Conservation (phyloP, 176 grass and related monocot species). For the Raddia distichophylla region DNA sequence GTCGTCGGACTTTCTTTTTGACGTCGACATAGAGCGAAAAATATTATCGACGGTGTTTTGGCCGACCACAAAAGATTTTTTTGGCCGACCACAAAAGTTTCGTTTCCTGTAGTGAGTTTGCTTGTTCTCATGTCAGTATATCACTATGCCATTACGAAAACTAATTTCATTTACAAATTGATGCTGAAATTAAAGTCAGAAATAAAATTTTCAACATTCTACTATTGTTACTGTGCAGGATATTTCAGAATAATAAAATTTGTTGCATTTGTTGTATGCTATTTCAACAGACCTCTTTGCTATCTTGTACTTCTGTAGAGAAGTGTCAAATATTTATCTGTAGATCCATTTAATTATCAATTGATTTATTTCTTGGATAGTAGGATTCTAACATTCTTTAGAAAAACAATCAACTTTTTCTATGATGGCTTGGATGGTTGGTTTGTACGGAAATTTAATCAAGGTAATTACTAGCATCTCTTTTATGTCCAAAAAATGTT, state of each 20-base stretch:
- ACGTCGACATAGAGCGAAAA: too few relatives aligned
- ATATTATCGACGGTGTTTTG: too few relatives aligned
- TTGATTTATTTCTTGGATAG: conserved; percentile 1
- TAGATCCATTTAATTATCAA: not conserved
- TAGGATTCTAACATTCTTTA: conserved; percentile 41
- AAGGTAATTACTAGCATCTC: conserved; percentile 49
- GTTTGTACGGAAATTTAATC: conserved; percentile 78
- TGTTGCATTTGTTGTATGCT: conserved; percentile 78
- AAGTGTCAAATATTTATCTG: conserved; percentile 12
- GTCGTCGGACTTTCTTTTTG: too few relatives aligned
- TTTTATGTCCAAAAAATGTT: not conserved
- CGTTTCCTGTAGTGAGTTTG: too few relatives aligned
- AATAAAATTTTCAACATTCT: not conserved
- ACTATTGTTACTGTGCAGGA: conserved; percentile 42
- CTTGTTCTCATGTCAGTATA: not conserved
- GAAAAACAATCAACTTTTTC: conserved; percentile 61
- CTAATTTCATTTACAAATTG: not conserved
- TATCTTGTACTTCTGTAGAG: conserved; percentile 88
- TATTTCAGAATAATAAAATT: conserved; percentile 94
- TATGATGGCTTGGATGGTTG: conserved; percentile 78
- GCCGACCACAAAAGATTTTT: too few relatives aligned
- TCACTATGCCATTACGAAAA: not conserved
- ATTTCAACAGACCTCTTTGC: conserved; percentile 79
- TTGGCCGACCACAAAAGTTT: too few relatives aligned
- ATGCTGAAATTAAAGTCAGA: too few relatives aligned